Conservation (phyloP, 202 grass and related monocot genomes). For the Panicum hallii region DNA sequence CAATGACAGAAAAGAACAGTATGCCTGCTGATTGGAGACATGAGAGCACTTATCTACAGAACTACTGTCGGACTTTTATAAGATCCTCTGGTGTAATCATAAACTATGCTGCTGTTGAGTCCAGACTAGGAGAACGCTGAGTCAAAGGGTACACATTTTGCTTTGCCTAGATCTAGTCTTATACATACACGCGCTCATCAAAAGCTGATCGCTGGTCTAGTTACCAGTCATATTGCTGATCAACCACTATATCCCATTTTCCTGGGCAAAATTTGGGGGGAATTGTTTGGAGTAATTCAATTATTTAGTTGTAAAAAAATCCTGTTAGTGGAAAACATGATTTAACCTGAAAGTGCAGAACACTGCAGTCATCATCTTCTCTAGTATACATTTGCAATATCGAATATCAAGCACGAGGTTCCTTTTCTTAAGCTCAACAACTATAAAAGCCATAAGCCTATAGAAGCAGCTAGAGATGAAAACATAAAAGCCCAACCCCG, state of each 20-base stretch:
- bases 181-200: neutral
- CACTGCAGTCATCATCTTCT: neutral
- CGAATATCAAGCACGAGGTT: neutral
- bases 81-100: neutral
- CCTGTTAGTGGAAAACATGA: constrained; percentile 4
- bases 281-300: neutral
- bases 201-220: constrained; percentile 20
- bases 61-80: neutral
- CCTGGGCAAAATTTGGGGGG: neutral
- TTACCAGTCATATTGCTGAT: neutral
- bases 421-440: neutral
- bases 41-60: neutral
- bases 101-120: constrained; percentile 11
- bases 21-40: constrained; percentile 12
- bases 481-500: neutral
- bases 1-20: neutral
- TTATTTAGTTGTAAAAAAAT: neutral
- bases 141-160: neutral
- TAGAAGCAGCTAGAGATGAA: constrained; percentile 19
- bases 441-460: neutral
- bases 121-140: neutral
- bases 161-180: neutral
- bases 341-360: neutral
- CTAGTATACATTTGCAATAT: constrained; percentile 10
- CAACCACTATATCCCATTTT: constrained; percentile 8